Evolutionary conservation across 2,329 filamentous ascomycete species (phyloP).

Genomic region (Ophiosphaerella korrae): DNA sequence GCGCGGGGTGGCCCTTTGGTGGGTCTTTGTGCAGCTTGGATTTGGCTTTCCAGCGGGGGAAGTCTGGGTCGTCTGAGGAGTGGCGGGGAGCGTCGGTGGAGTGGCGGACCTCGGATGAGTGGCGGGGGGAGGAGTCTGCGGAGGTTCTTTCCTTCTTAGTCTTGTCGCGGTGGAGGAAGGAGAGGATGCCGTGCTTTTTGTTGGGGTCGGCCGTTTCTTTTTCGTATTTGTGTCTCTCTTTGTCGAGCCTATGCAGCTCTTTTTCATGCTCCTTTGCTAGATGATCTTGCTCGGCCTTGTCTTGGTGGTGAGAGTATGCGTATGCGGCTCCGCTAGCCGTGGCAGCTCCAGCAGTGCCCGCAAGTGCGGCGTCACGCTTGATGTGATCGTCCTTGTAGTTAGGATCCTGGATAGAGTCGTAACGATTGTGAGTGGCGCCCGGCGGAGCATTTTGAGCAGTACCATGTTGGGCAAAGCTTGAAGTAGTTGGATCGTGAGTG

Average conservation of each 20-base stretch:
- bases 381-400: conserved; percentile 22
- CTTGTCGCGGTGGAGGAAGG: conserved; percentile 51
- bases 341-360: conserved; percentile 27
- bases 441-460: conserved; percentile 29
- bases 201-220: conserved; percentile 39
- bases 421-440: conserved; percentile 24
- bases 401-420: conserved; percentile 25
- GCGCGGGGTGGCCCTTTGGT: conserved; percentile 42
- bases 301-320: conserved; percentile 36
- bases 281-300: conserved; percentile 31
- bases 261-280: conserved; percentile 30
- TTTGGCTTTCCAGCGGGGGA: conserved; percentile 32
- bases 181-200: conserved; percentile 47
- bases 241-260: conserved; percentile 22
- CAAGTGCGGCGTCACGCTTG: conserved; percentile 32
- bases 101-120: conserved; percentile 12
- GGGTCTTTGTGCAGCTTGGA: conserved; percentile 51
- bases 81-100: conserved; percentile 21
- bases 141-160: conserved; percentile 38
- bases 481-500: conserved; percentile 2
- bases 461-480: conserved; percentile 10
- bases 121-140: conserved; percentile 22
- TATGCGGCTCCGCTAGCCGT: conserved; percentile 36
- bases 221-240: conserved; percentile 24
- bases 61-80: conserved; percentile 27